These are phyloP conservation scores for Asterophora lycoperdoides DNA, from an alignment of 768 basidiomycete species.

Conservation along the genomic window DNA sequence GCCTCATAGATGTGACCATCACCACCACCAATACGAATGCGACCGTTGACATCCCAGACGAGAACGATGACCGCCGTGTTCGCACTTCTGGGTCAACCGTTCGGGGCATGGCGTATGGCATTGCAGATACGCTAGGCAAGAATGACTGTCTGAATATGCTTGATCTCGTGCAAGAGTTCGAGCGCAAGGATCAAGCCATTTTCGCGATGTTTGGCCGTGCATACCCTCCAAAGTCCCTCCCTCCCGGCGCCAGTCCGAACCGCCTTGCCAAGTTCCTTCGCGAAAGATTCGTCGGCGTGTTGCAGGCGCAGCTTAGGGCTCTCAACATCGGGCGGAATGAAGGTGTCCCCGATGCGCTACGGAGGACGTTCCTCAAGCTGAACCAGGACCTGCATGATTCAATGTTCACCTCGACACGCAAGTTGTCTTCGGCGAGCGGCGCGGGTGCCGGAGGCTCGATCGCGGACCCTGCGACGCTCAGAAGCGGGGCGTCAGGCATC, in stretches of 20 bases:
- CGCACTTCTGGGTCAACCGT: constrained; percentile 88
- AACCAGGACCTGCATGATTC: constrained; percentile 78
- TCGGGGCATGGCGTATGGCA: constrained; percentile 92
- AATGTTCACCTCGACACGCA: constrained; percentile 54
- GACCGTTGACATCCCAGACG: constrained; percentile 67
- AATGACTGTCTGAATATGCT: constrained; percentile 82
- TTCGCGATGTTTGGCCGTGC: constrained; percentile 95
- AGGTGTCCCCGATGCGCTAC: constrained; percentile 68
- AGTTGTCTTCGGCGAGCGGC: constrained; percentile 66
- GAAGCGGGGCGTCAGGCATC: constrained; percentile 78
- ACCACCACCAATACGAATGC: constrained; percentile 52
- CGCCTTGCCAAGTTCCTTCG: constrained; percentile 78
- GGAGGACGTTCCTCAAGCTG: constrained; percentile 82
- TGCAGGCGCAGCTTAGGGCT: constrained; percentile 53
- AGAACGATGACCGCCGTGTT: constrained; percentile 84
- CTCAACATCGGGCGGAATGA: constrained; percentile 47
- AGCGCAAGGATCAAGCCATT: constrained; percentile 72
- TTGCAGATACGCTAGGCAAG: constrained; percentile 85
- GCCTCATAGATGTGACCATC: constrained; percentile 96
- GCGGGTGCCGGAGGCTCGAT: constrained; percentile 28
- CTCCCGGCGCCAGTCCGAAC: constrained; percentile 52
- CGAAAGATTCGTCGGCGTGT: constrained; percentile 68
- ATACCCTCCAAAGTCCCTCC: constrained; percentile 38
- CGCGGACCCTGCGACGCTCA: constrained; percentile 47
- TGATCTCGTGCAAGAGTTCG: constrained; percentile 89